A percentile compares a stretch with the other conserved stretches of the same genome.
Evolutionary conservation across 441 rosid genomes (phyloP).

Genomic region (Macaranga tanarius): DNA sequence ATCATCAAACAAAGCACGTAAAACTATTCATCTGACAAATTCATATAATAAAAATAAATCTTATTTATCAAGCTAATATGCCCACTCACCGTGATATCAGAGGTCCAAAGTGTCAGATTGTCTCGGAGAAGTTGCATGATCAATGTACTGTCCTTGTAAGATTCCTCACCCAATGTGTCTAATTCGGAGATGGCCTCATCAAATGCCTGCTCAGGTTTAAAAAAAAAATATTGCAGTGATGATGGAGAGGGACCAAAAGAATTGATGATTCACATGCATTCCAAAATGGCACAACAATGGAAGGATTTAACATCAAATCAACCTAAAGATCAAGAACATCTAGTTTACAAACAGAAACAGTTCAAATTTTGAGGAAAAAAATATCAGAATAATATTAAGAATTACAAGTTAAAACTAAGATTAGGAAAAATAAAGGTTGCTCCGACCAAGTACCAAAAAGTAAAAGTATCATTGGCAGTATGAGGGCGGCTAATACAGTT

Average conservation of each 20-base stretch:
- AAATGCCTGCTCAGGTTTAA: conserved; percentile 62
- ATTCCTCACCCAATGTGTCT: conserved; percentile 90
- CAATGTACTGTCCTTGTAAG: conserved; percentile 93
- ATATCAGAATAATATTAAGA: not conserved
- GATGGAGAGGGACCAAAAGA: not conserved
- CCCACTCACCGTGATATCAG: conserved; percentile 62
- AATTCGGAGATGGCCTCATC: conserved; percentile 96
- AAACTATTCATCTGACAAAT: not conserved
- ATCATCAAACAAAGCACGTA: not conserved
- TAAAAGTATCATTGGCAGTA: not conserved
- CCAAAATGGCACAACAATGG: not conserved
- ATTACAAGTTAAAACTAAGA: not conserved
- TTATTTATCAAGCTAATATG: not conserved
- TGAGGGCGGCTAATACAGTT: not conserved
- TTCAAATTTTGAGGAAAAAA: not conserved
- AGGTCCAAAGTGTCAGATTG: conserved; percentile 93
- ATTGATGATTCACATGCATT: not conserved
- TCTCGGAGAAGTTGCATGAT: conserved; percentile 98
- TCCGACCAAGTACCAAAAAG: too few relatives aligned
- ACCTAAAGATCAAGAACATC: not conserved
- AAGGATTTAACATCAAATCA: not conserved
- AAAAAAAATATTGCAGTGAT: not conserved
- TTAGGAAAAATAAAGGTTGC: not conserved
- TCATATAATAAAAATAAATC: not conserved
- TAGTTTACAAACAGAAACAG: not conserved